These are phyloP conservation scores for Pascua sp. DNA, from an alignment of 1,284 basidiomycete species.

Conservation along the genomic window DNA sequence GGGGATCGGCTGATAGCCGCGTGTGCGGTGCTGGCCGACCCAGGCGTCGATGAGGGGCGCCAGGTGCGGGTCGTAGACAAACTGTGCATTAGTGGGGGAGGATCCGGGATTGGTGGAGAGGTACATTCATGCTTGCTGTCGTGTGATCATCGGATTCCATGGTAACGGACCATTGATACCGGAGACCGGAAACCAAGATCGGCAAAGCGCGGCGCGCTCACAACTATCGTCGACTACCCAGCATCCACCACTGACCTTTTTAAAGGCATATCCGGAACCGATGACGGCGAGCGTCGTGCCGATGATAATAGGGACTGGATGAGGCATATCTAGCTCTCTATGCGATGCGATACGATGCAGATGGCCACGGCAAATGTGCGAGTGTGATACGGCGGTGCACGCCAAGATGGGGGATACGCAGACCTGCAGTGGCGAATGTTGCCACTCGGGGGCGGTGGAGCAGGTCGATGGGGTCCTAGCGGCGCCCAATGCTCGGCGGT, in stretches of 20 bases:
- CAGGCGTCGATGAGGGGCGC: slow-evolving; percentile 39
- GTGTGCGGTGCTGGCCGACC: slow-evolving; percentile 21
- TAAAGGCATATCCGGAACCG: slow-evolving; percentile 42
- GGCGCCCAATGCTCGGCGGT: no score
- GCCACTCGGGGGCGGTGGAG: no score
- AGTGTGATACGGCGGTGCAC: no score
- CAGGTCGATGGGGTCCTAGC: no score
- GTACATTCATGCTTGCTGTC: neutral
- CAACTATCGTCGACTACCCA: neutral
- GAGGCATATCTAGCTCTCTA: slow-evolving; percentile 24
- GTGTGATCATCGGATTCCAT: neutral
- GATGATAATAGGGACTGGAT: slow-evolving; percentile 36
- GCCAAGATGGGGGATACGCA: no score
- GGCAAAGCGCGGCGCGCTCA: no score
- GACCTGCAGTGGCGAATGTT: no score
- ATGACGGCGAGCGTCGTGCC: slow-evolving; percentile 38
- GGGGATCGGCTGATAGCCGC: slow-evolving; percentile 5
- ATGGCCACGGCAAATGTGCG: neutral
- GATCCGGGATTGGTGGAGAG: neutral
- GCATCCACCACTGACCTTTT: slow-evolving; percentile 30
- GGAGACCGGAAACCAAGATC: no score
- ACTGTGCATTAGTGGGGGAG: slow-evolving; percentile 22
- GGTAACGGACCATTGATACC: no score
- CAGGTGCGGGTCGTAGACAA: slow-evolving; percentile 44
- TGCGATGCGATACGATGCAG: neutral